Conservation (phyloP, 2,329 filamentous ascomycete species). For the Dactylellina parvicollis region DNA sequence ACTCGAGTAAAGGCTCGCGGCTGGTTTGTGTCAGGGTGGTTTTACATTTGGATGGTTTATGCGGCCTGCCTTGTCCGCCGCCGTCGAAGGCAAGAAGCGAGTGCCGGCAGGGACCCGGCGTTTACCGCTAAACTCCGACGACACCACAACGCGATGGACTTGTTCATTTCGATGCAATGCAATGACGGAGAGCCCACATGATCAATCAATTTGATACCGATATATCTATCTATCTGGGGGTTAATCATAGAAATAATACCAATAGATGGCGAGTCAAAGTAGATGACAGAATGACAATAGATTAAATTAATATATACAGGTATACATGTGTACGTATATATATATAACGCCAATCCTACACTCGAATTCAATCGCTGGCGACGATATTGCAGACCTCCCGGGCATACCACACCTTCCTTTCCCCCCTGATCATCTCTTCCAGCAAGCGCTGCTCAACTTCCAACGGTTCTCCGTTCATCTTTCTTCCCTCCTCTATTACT, state of each 20-base stretch:
- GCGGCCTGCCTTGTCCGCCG: neutral
- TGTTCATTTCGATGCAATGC: too few species aligned
- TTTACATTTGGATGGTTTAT: neutral
- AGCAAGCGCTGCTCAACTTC: conserved; percentile 61
- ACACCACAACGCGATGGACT: conserved; percentile 19
- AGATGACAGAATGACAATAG: too few species aligned
- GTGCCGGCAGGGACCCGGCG: conserved; percentile 18
- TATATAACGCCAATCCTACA: neutral
- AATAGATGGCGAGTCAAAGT: too few species aligned
- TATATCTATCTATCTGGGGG: too few species aligned
- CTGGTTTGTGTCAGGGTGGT: neutral
- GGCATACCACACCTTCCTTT: conserved; percentile 73
- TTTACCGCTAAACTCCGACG: conserved; percentile 15
- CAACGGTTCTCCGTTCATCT: conserved; percentile 52
- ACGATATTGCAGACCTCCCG: conserved; percentile 68
- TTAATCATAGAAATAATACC: too few species aligned
- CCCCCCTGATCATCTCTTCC: conserved; percentile 66
- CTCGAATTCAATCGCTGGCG: conserved; percentile 64
- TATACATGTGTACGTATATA: neutral
- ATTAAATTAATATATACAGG: conserved; percentile 9
- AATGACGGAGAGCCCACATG: too few species aligned
- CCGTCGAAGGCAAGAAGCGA: conserved; percentile 23
- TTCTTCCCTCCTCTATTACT: conserved; percentile 57
- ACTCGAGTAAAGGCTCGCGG: neutral
- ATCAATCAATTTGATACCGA: too few species aligned